A percentile compares a stretch with the other conserved stretches of the same genome.
phyloP scores from a whole-genome alignment of 441 rosid genomes.

The Omphalea diandra region DNA sequence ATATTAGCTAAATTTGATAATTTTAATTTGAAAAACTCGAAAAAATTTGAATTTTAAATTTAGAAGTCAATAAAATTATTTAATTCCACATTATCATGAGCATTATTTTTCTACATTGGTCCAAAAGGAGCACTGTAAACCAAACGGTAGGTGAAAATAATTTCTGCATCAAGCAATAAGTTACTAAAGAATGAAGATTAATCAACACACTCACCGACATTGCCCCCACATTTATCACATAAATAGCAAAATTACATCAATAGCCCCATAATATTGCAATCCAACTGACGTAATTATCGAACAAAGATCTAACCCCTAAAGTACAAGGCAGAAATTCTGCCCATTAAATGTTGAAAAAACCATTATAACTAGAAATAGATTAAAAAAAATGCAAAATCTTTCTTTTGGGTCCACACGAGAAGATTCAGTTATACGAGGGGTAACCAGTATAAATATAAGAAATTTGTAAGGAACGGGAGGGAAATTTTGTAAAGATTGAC shows the following conservation, averaged over 20 bases:
- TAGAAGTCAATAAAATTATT: too few relatives aligned
- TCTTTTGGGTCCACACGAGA: constrained; percentile 21
- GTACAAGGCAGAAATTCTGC: constrained; percentile 15
- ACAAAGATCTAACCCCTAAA: constrained; percentile 3
- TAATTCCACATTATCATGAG: too few relatives aligned
- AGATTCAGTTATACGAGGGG: constrained; percentile 18
- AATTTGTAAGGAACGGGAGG: not conserved
- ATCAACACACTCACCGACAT: not conserved
- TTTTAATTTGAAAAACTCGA: too few relatives aligned
- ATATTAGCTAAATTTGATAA: too few relatives aligned
- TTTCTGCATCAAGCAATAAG: not conserved
- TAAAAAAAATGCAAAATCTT: not conserved
- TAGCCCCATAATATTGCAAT: constrained; percentile 10
- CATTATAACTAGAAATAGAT: constrained; percentile 14
- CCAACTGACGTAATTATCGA: not conserved
- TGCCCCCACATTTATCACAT: too few relatives aligned
- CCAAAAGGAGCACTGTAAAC: not conserved
- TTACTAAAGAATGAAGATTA: not conserved
- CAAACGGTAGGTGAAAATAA: constrained; percentile 7
- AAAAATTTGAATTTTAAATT: too few relatives aligned
- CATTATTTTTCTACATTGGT: too few relatives aligned
- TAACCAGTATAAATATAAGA: not conserved
- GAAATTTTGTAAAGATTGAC: not conserved
- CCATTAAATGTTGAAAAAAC: constrained; percentile 28
- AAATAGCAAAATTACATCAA: constrained; percentile 6